phyloP scores from a whole-genome alignment of 192 early-diverging fungal genomes.

The Backusella circina region DNA sequence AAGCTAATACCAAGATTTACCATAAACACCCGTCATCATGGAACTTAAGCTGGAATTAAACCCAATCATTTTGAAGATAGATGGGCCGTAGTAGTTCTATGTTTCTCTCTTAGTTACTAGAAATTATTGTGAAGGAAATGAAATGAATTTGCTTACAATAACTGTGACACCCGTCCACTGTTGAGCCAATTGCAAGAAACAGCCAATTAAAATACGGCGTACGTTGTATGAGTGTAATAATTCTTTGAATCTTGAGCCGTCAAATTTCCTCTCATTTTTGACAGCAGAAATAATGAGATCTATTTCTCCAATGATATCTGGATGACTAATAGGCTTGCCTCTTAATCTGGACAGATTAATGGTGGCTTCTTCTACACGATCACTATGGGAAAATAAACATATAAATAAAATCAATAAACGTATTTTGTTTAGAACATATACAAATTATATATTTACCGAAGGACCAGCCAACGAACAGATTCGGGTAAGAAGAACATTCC shows the following conservation, averaged over 20 bases:
- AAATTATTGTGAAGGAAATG: neutral
- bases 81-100: neutral
- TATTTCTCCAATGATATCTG: neutral
- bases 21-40: constrained; percentile 9
- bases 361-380: neutral
- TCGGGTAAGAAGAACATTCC: constrained; percentile 14
- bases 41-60: neutral
- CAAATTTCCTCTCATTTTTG: neutral
- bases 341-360: neutral
- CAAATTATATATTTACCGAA: neutral
- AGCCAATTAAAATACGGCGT: neutral
- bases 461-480: constrained; percentile 5
- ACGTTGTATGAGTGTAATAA: neutral
- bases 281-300: neutral
- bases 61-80: neutral
- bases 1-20: neutral
- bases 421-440: neutral
- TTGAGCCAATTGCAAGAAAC: constrained; percentile 1
- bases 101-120: neutral
- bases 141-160: neutral
- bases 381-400: neutral
- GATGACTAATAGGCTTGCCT: neutral
- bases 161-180: constrained; percentile 2
- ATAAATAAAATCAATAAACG: neutral
- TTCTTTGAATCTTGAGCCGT: constrained; percentile 1